A percentile compares a stretch with the other conserved stretches of the same genome.
Conservation (phyloP, 2,329 filamentous ascomycete genomes). For the Xylariaceae sp. region DNA sequence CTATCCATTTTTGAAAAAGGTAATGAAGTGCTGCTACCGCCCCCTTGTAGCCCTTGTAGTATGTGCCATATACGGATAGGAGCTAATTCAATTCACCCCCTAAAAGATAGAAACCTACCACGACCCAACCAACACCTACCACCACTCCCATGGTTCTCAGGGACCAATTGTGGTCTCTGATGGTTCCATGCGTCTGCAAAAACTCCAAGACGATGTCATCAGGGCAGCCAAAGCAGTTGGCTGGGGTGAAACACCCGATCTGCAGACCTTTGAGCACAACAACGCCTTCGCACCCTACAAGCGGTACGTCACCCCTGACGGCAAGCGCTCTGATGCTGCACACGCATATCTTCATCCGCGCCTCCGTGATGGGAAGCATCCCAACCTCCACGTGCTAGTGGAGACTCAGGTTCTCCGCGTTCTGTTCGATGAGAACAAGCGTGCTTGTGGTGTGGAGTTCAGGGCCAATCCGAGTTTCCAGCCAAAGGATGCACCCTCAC, state of each 20-base stretch:
- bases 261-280: constrained; percentile 41
- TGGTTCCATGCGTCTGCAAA: constrained; percentile 37
- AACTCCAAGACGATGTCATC: constrained; percentile 41
- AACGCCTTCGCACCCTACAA: constrained; percentile 31
- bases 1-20: constrained; percentile 48
- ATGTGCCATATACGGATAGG: not conserved
- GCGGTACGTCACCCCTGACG: constrained; percentile 24
- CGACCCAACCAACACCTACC: constrained; percentile 35
- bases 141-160: constrained; percentile 44
- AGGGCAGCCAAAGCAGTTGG: constrained; percentile 42
- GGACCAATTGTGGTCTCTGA: constrained; percentile 46
- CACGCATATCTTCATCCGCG: constrained; percentile 26
- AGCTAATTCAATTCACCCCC: not conserved
- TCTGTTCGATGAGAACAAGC: constrained; percentile 45
- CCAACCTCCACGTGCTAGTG: constrained; percentile 29
- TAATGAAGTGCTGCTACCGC: not conserved
- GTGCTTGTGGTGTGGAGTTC: constrained; percentile 51
- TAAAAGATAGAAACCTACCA: constrained; percentile 29
- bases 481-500: not conserved
- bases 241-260: constrained; percentile 43
- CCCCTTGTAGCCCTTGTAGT: not conserved
- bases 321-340: constrained; percentile 26
- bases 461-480: constrained; percentile 35
- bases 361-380: constrained; percentile 25
- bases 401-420: constrained; percentile 38